phyloP scores from a whole-genome alignment of 1,139 yeast genomes.

The Yamadazyma pseudoaaseri region DNA sequence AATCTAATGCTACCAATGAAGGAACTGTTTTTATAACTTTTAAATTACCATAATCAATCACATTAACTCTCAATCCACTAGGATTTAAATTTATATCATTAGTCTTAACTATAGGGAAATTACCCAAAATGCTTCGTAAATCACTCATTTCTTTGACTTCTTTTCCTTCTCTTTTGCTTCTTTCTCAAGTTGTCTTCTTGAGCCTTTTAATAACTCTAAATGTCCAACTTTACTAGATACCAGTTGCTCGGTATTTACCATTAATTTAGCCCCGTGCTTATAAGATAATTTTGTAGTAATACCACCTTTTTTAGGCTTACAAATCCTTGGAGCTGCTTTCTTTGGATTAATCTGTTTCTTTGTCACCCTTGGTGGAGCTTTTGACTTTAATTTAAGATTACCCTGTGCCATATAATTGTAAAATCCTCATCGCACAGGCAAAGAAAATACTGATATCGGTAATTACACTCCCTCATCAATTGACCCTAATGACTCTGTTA shows the following conservation, averaged over 20 bases:
- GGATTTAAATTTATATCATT: not conserved
- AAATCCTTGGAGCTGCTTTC: conserved; percentile 66
- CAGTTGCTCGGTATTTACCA: conserved; percentile 75
- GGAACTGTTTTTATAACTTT: conserved; percentile 19
- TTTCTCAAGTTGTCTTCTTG: conserved; percentile 80
- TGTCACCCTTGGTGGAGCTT: conserved; percentile 49
- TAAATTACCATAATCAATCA: conserved; percentile 3
- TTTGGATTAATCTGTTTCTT: conserved; percentile 60
- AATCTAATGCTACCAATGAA: conserved; percentile 30
- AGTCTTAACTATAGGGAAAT: not conserved
- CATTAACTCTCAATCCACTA: conserved; percentile 7
- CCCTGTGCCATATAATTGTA: conserved; percentile 54
- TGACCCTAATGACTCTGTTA: conserved; percentile 9
- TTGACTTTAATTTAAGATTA: conserved; percentile 45
- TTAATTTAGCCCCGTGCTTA: conserved; percentile 64
- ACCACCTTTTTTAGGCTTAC: conserved; percentile 64
- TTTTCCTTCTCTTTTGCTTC: conserved; percentile 31
- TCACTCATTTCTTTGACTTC: conserved; percentile 14
- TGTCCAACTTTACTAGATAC: conserved; percentile 94
- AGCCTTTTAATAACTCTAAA: conserved; percentile 84
- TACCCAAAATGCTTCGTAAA: not conserved
- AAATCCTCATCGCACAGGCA: conserved; percentile 6
- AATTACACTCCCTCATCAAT: not conserved
- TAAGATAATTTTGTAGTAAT: conserved; percentile 55
- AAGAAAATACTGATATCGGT: not conserved